phyloP scores from a whole-genome alignment of 306 rosid genomes.

The Castanea crenata region DNA sequence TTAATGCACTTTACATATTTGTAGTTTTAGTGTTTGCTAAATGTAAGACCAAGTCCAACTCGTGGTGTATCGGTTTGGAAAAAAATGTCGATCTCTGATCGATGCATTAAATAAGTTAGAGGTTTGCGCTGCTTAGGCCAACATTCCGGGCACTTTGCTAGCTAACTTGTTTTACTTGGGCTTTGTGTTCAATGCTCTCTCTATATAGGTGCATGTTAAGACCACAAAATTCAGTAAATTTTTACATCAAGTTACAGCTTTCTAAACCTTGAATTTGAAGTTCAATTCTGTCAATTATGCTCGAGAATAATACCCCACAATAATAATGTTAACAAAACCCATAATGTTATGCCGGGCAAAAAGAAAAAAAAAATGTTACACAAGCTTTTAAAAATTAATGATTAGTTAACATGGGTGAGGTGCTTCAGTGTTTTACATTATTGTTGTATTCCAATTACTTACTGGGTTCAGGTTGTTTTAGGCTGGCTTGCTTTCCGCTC shows the following conservation, averaged over 20 bases:
- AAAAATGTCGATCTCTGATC: conserved; percentile 26
- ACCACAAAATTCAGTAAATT: no score
- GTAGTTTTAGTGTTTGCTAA: conserved; percentile 19
- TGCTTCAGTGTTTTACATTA: conserved; percentile 31
- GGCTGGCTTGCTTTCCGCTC: neutral
- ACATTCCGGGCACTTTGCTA: conserved; percentile 23
- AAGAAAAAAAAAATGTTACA: conserved; percentile 25
- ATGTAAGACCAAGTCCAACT: conserved; percentile 48
- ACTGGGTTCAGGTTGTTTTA: conserved; percentile 6
- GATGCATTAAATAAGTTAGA: conserved; percentile 10
- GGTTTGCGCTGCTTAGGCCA: conserved; percentile 29
- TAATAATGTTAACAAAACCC: no score
- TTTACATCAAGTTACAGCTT: neutral
- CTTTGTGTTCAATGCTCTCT: conserved; percentile 5
- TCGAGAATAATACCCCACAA: neutral
- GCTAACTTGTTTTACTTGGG: conserved; percentile 6
- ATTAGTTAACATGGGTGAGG: conserved; percentile 33
- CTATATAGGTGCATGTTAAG: neutral
- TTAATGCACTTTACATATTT: neutral
- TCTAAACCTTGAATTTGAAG: neutral
- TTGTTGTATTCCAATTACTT: conserved; percentile 17
- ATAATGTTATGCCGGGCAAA: conserved; percentile 27
- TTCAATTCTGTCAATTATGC: neutral
- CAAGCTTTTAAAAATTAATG: conserved; percentile 4
- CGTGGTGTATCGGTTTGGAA: conserved; percentile 22